Conservation (phyloP, 176 grass and related monocot genomes). For the Luzula sylvatica region DNA sequence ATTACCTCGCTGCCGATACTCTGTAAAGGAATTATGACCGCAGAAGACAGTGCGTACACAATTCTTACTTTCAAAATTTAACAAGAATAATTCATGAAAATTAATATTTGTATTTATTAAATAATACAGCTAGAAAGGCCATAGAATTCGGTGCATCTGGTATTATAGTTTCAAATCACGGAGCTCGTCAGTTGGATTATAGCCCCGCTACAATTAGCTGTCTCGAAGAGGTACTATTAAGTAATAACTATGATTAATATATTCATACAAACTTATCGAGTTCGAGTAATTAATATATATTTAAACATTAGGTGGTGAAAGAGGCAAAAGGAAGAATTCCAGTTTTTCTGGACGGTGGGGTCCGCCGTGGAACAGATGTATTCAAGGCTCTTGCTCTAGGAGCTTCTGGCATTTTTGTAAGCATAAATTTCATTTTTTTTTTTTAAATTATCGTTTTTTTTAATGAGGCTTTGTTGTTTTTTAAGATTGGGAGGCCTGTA, state of each 20-base stretch:
- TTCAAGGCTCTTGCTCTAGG: constrained; percentile 86
- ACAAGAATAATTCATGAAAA: neutral
- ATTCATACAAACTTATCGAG: too few relatives aligned
- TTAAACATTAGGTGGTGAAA: constrained; percentile 50
- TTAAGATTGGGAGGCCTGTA: constrained; percentile 65
- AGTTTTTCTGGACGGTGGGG: constrained; percentile 82
- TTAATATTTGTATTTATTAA: neutral
- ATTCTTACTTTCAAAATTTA: too few relatives aligned
- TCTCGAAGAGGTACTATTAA: constrained; percentile 64
- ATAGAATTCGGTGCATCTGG: constrained; percentile 54
- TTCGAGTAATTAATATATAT: too few relatives aligned
- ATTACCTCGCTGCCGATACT: constrained; percentile 75
- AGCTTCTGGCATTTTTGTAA: constrained; percentile 85
- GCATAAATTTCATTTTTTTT: constrained; percentile 2
- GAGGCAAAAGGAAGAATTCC: constrained; percentile 54
- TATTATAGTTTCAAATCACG: constrained; percentile 93
- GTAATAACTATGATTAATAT: too few relatives aligned
- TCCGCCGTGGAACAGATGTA: constrained; percentile 85
- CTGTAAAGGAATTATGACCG: constrained; percentile 83
- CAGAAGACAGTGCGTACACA: constrained; percentile 66
- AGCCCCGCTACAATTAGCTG: constrained; percentile 88
- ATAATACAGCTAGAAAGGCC: constrained; percentile 53
- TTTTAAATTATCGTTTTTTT: too few relatives aligned
- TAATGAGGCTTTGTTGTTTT: neutral
- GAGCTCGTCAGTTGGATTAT: constrained; percentile 86